A percentile compares a stretch with the other conserved stretches of the same genome.
Conservation (phyloP, 1,284 basidiomycete species). For the Earliella scabrosa region DNA sequence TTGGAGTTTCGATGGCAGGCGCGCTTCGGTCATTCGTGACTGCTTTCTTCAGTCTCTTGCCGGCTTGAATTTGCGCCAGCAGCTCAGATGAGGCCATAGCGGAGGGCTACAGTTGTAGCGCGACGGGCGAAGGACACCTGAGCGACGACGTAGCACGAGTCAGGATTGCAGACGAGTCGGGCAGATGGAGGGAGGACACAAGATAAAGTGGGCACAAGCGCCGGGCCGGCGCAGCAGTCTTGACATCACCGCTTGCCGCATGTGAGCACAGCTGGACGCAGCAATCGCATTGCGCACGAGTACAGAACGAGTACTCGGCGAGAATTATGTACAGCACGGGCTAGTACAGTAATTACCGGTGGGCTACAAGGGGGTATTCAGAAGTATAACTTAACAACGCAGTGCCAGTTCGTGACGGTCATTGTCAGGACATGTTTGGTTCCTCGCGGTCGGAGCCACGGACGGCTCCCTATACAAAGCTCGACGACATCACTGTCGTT, state of each 20-base stretch:
- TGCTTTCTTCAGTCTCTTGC: conserved; percentile 81
- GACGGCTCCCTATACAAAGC: not conserved
- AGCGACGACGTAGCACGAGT: not conserved
- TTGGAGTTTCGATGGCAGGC: conserved; percentile 60
- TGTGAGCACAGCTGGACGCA: not conserved
- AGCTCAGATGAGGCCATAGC: conserved; percentile 74
- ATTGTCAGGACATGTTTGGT: not conserved
- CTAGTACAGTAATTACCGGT: not conserved
- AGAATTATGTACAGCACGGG: not conserved
- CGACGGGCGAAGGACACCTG: not conserved
- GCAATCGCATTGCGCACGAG: not conserved
- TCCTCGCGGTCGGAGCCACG: not conserved
- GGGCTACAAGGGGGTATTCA: conserved; percentile 4
- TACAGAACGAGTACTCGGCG: not conserved
- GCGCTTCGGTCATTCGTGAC: conserved; percentile 84
- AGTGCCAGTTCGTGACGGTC: not conserved
- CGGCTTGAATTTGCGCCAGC: conserved; percentile 77
- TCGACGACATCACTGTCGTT: not conserved
- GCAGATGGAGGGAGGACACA: not conserved
- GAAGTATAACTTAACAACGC: conserved; percentile 2
- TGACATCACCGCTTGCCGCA: conserved; percentile 1
- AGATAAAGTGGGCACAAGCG: conserved; percentile 1
- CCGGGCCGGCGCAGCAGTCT: conserved; percentile 4
- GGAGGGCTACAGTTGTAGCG: not conserved
- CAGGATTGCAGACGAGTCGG: too few relatives aligned